Evolutionary conservation across 1,284 basidiomycete genomes (phyloP), one percentile per base, ranked within the genome.

Genomic region (Porodaedalea pini): DNA sequence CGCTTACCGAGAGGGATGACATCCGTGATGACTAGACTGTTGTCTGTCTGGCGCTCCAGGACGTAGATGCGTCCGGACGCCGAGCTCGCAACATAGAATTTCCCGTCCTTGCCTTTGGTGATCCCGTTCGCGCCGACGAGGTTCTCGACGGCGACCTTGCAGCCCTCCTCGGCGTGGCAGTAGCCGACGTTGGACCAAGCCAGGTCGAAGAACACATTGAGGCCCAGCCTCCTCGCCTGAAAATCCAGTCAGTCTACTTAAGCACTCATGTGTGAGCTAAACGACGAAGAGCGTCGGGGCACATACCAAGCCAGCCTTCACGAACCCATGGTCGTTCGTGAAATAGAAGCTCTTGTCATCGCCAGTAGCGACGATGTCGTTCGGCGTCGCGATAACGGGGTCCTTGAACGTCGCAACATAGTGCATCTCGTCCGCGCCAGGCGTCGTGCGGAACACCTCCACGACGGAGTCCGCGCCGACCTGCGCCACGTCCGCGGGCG

Each of bases 391-490:
- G 19, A 92, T 78, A 6, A 80, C 67, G 1, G 80, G 74, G 66
- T 85, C 75, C 25, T 76, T 69, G 23, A 88, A 71, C 4, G 88
- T 90, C 51, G 70, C 73, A 39, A 89, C 67, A 66, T 88, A 80
- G 4, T 72, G 70, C 59, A 89, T 67, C 5, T 66, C 69, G 5
- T 69, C 65, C 50, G 73, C 71, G 3, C 81, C 79, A 2, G 79
- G 63, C 0, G 61, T 70, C 0, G 83, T 82, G 62, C 78, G 78
- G 68, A 91, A 90, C 25, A 91, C 75, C 65, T 91, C 88, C 17
- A 92, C 73, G 45, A 76, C 79, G 1, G 86, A 88, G 65, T 90
- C 83, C 5, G 88, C 85, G 13, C 88, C 88, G 4, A 77, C 71
- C n/a, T 65, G 56, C n/a, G 59, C 64, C 1, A 80, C 69, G 27